phyloP scores from a whole-genome alignment of 2,329 filamentous ascomycete species.

The Trichophyton benhamiae region DNA sequence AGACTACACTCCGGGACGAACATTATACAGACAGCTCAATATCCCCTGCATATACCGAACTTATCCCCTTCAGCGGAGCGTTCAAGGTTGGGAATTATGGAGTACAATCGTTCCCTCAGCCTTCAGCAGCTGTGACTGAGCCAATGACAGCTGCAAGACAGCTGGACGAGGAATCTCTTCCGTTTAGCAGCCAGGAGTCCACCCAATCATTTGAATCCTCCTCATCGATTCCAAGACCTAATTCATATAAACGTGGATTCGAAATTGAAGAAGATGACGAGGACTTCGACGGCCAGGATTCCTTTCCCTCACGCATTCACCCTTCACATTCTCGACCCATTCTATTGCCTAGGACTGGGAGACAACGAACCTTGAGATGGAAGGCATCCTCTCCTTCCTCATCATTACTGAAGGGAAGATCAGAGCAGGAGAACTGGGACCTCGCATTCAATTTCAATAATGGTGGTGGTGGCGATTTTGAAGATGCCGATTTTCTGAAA shows the following conservation, averaged over 20 bases:
- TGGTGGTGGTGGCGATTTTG: slow-evolving; percentile 27
- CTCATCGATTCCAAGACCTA: slow-evolving; percentile 17
- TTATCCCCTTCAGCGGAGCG: slow-evolving; percentile 70
- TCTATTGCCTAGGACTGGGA: slow-evolving; percentile 23
- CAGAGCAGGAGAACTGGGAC: slow-evolving; percentile 10
- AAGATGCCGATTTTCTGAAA: slow-evolving; percentile 34
- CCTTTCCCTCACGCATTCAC: slow-evolving; percentile 9
- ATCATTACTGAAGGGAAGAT: slow-evolving; percentile 14
- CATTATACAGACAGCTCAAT: slow-evolving; percentile 12
- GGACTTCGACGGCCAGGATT: slow-evolving; percentile 21
- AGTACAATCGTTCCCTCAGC: slow-evolving; percentile 41
- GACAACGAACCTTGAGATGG: slow-evolving; percentile 13
- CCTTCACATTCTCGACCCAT: slow-evolving; percentile 18
- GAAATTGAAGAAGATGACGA: slow-evolving; percentile 30
- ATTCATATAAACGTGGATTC: slow-evolving; percentile 25
- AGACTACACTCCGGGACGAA: background rate
- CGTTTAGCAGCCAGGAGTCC: slow-evolving; percentile 31
- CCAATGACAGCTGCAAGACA: slow-evolving; percentile 22
- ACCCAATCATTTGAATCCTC: slow-evolving; percentile 16
- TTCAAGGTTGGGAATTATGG: slow-evolving; percentile 60
- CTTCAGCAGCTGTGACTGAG: slow-evolving; percentile 16
- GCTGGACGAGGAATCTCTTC: slow-evolving; percentile 28
- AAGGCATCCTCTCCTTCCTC: slow-evolving; percentile 10
- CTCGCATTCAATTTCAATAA: slow-evolving; percentile 9
- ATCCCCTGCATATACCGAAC: slow-evolving; percentile 40